A percentile compares a stretch with the other conserved stretches of the same genome.
Evolutionary conservation across 176 grass and related monocot species (phyloP).

Genomic region (Triticum dicoccoides): DNA sequence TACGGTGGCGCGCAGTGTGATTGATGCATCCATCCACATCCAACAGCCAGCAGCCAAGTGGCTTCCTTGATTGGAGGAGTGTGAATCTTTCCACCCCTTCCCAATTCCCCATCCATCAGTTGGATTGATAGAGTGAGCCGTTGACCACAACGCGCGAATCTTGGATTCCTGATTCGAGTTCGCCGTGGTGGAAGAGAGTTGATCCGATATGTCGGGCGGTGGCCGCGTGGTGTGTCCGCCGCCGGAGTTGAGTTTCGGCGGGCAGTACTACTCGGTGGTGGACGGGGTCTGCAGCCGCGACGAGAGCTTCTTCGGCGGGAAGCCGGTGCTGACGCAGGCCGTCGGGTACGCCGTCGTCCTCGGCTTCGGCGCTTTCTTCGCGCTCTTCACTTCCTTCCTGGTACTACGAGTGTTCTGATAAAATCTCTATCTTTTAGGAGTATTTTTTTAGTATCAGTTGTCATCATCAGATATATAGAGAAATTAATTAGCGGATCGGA

Average conservation of each 20-base stretch:
- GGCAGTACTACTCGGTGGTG: conserved; percentile 63
- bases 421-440: too few relatives aligned
- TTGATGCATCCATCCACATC: conserved; percentile 8
- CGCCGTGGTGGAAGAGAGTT: background rate
- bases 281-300: conserved; percentile 55
- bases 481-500: background rate
- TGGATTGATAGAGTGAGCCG: background rate
- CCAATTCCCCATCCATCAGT: background rate
- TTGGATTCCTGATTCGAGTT: background rate
- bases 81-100: background rate
- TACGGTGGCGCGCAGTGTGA: background rate
- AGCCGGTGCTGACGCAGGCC: conserved; percentile 54
- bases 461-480: background rate
- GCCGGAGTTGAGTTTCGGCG: conserved; percentile 49
- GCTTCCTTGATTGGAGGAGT: background rate
- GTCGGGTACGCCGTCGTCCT: conserved; percentile 74
- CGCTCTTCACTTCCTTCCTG: conserved; percentile 35
- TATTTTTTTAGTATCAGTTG: background rate
- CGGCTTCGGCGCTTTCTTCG: conserved; percentile 84
- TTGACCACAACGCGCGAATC: background rate
- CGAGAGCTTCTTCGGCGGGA: conserved; percentile 59
- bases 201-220: background rate
- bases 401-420: background rate
- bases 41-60: background rate
- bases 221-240: conserved; percentile 46